A percentile compares a stretch with the other conserved stretches of the same genome.
Evolutionary conservation across 1,139 yeast genomes (phyloP).

Genomic region (Nadsonia starkeyi-henricii): DNA sequence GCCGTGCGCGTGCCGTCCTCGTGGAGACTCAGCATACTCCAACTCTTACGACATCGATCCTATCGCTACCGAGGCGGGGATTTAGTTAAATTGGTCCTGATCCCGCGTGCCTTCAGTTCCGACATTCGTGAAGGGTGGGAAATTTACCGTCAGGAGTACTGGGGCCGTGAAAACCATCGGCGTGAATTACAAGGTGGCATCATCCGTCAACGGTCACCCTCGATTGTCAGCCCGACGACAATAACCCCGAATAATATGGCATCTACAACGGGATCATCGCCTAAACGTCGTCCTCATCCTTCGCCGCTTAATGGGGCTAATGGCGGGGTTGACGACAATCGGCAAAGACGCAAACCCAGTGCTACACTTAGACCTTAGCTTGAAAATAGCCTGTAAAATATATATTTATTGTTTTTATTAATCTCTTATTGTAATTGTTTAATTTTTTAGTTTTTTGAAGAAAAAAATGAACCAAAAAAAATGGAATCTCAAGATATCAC

Average conservation of each 20-base stretch:
- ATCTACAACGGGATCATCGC: no score
- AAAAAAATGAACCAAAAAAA: no score
- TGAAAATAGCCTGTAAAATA: no score
- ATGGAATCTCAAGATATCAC: no score
- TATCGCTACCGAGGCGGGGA: conserved; percentile 8
- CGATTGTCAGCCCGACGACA: background rate
- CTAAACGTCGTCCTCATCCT: no score
- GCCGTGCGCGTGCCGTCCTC: conserved; percentile 57
- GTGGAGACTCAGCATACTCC: conserved; percentile 30
- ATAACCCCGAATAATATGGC: background rate
- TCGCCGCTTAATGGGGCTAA: no score
- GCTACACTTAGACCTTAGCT: no score
- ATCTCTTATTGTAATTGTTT: no score
- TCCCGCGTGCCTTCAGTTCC: conserved; percentile 68
- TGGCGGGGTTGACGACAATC: no score
- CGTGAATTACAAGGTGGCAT: conserved; percentile 8
- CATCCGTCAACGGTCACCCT: background rate
- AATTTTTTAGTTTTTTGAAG: no score
- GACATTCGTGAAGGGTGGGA: conserved; percentile 94
- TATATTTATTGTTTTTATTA: no score
- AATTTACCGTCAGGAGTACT: conserved; percentile 78
- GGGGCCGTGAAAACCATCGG: conserved; percentile 75
- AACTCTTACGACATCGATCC: conserved; percentile 7
- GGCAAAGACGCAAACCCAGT: no score
- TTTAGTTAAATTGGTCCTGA: conserved; percentile 53